phyloP scores from a whole-genome alignment of 148 eudicot genomes.

The Fallopia convolvulus region DNA sequence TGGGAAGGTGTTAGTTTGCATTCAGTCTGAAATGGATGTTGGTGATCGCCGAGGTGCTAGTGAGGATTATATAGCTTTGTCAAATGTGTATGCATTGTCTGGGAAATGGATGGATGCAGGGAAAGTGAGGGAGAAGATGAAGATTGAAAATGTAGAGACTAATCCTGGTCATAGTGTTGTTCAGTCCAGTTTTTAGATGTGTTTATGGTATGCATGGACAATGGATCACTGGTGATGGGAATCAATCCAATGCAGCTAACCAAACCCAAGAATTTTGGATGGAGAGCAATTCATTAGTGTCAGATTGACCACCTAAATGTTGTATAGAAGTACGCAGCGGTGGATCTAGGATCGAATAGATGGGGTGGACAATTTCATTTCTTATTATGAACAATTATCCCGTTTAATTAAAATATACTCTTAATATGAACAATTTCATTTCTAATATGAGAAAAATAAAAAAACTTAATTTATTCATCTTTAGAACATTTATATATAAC shows the following conservation, averaged over 20 bases:
- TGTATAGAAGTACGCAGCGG: not conserved
- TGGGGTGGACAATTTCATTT: too few relatives aligned
- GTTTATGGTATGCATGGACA: not conserved
- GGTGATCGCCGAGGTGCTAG: conserved; percentile 8
- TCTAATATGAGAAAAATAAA: too few relatives aligned
- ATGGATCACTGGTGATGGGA: not conserved
- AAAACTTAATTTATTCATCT: too few relatives aligned
- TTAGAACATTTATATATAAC: too few relatives aligned
- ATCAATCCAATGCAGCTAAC: not conserved
- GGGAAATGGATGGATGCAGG: conserved; percentile 4
- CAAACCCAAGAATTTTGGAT: too few relatives aligned
- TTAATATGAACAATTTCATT: too few relatives aligned
- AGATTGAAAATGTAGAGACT: conserved; percentile 27
- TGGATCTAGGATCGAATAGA: too few relatives aligned
- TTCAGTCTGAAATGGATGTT: conserved; percentile 15
- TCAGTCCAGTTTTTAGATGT: not conserved
- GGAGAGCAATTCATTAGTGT: not conserved
- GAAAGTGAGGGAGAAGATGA: conserved; percentile 11
- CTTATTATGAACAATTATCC: too few relatives aligned
- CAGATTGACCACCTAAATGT: not conserved
- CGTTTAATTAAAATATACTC: too few relatives aligned
- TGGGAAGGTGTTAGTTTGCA: not conserved
- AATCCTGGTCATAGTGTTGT: conserved; percentile 42
- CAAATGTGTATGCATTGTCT: not conserved
- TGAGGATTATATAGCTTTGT: conserved; percentile 17